phyloP scores from a whole-genome alignment of 1,284 basidiomycete genomes.

The Ustilago hordei region DNA sequence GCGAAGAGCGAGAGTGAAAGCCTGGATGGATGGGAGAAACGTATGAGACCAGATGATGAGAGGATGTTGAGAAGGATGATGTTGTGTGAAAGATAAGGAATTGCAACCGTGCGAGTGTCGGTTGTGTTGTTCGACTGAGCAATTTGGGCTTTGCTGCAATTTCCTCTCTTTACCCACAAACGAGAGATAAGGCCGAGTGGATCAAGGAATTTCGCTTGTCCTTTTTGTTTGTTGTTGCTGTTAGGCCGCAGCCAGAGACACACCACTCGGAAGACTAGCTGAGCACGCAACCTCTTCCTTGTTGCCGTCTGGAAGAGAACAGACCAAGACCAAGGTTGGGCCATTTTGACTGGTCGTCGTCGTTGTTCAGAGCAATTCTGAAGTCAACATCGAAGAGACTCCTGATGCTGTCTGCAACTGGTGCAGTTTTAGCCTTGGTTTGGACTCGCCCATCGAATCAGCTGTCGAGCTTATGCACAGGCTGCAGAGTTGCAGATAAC shows the following conservation, averaged over 20 bases:
- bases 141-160: neutral
- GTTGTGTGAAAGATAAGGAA: neutral
- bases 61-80: neutral
- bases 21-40: constrained; percentile 7
- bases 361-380: too few species aligned
- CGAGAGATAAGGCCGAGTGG: constrained; percentile 27
- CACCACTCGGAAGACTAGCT: too few species aligned
- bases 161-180: neutral
- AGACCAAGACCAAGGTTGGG: too few species aligned
- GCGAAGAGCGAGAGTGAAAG: neutral
- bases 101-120: too few species aligned
- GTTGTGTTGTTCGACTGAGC: too few species aligned
- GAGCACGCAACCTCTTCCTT: too few species aligned
- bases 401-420: neutral
- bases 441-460: constrained; percentile 10
- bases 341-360: too few species aligned
- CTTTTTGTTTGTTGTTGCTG: too few species aligned
- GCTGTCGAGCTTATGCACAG: neutral
- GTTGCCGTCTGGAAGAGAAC: too few species aligned
- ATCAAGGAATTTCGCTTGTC: neutral
- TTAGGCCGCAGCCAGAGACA: too few species aligned
- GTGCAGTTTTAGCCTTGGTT: neutral
- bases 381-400: neutral
- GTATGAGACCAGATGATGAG: neutral
- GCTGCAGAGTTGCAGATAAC: neutral